Evolutionary conservation across 2,329 filamentous ascomycete genomes (phyloP), one percentile per base, ranked within the genome.

Genomic region (Fusarium chlamydosporum): DNA sequence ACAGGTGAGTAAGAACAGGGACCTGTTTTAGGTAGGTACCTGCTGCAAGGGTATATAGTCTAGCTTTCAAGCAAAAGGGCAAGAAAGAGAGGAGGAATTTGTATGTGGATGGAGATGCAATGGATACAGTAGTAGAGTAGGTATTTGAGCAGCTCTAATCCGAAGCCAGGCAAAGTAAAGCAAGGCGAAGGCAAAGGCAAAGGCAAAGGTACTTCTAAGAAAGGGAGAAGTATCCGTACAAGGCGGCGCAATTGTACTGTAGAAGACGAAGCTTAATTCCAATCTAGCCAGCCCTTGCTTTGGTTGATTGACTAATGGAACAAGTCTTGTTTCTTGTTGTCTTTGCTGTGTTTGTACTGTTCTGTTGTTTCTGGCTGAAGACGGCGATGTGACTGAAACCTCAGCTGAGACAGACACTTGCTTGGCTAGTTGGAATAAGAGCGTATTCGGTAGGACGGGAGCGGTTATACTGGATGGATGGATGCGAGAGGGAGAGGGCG

Each of bases 381-480:
- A 55, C 65, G 65, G 55, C 57, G 57, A 71, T 33, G 18, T 53
- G 43, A 71, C 57, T 72, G 65, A 72, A 55, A 70, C 62, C 38
- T 55, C 27, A 52, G 62, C 61, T 72, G 58, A 70, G 68, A 71
- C 61, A 65, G 40, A 48, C 35, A 35, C 35, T 47, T 38, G 52
- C 7, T 51, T 56, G 50, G 52, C 10, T 23, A 6, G 34, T 38
- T 51, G 54, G 31, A 59, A 40, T 29, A 45, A 56, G 20, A 58
- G 26, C 37, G 38, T 54, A 53, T 59, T 56, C 52, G 61, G 54
- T 41, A 53, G n/a, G 42, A 58, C 26, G 33, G 58, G 41, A 41
- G 31, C 37, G 65, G 26, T 37, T 48, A 55, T 37, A 41, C 23
- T 31, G 26, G 10, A 43, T 23, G 26, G 10, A 43, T 23, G 20